Percentiles rank a stretch among this genome's conserved stretches.
Evolutionary conservation across 225 moss, liverwort and hornwort species (phyloP).

Genomic region (Bryoerythrophyllum caledonicum): DNA sequence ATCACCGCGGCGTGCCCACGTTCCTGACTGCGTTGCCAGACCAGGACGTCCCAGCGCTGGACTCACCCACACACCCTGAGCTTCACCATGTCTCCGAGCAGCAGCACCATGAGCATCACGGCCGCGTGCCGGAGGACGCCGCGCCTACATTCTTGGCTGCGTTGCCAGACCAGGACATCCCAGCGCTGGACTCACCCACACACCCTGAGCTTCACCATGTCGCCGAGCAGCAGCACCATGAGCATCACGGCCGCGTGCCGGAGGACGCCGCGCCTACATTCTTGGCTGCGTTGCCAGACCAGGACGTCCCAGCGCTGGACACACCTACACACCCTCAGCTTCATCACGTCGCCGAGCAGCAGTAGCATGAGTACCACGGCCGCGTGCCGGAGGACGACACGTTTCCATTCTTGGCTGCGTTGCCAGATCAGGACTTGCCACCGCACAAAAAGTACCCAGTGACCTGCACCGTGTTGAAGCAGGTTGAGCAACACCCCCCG

Average conservation of each 20-base stretch:
- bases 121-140: conserved; percentile 23
- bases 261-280: conserved; percentile 16
- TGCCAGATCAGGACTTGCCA: neutral
- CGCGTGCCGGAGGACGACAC: neutral
- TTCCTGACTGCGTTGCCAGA: conserved; percentile 12
- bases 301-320: conserved; percentile 29
- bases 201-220: no score
- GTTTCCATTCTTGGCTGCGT: conserved; percentile 22
- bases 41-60: no score
- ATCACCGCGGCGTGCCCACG: conserved; percentile 22
- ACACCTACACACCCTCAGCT: neutral
- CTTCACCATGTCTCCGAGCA: no score
- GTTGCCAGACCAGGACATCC: neutral
- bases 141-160: conserved; percentile 29
- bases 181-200: no score
- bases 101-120: conserved; percentile 30
- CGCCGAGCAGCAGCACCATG: neutral
- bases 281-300: conserved; percentile 28
- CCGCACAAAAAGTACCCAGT: neutral
- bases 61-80: no score
- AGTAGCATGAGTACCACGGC: conserved; percentile 2
- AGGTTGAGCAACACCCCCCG: neutral
- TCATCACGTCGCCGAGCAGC: no score
- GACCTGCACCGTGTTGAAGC: conserved; percentile 14
- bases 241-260: conserved; percentile 41